phyloP scores from a whole-genome alignment of 2,329 filamentous ascomycete species.

The Aspergillus hortae region DNA sequence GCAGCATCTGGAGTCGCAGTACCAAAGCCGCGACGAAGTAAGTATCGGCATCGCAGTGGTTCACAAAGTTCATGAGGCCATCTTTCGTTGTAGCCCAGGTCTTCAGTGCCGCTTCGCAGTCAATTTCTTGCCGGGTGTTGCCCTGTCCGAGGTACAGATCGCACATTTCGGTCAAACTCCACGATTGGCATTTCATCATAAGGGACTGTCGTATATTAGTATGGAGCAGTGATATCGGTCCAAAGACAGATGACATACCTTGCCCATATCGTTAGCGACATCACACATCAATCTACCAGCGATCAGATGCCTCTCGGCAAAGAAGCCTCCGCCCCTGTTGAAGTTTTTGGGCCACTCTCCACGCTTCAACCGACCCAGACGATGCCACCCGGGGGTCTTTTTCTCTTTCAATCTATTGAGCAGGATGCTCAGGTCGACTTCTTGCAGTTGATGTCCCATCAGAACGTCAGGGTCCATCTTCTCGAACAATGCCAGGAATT shows the following conservation, averaged over 20 bases:
- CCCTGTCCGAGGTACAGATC: slow-evolving; percentile 76
- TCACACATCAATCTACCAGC: slow-evolving; percentile 89
- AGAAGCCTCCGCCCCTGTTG: slow-evolving; percentile 82
- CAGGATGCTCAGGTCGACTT: slow-evolving; percentile 90
- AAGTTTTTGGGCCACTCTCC: slow-evolving; percentile 83
- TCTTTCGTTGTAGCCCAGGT: slow-evolving; percentile 80
- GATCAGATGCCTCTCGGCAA: slow-evolving; percentile 85
- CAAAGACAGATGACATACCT: slow-evolving; percentile 43
- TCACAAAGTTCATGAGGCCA: slow-evolving; percentile 88
- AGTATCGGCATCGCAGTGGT: slow-evolving; percentile 91
- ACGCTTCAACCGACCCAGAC: slow-evolving; percentile 81
- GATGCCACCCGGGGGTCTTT: slow-evolving; percentile 91
- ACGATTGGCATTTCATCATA: slow-evolving; percentile 96
- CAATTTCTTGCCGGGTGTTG: slow-evolving; percentile 74
- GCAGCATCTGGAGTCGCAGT: slow-evolving; percentile 83
- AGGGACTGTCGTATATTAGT: slow-evolving; percentile 56
- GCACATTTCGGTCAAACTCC: slow-evolving; percentile 98
- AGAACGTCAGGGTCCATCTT: slow-evolving; percentile 89
- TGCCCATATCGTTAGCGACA: slow-evolving; percentile 92
- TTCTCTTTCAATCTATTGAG: slow-evolving; percentile 82
- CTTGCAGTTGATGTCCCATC: slow-evolving; percentile 92
- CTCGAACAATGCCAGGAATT: slow-evolving; percentile 86
- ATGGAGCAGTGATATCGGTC: not conserved
- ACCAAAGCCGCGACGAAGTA: slow-evolving; percentile 93
- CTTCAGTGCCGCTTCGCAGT: slow-evolving; percentile 81